A percentile compares a stretch with the other conserved stretches of the same genome.
These are phyloP conservation scores for Mycena albidolilacea DNA, from an alignment of 768 basidiomycete genomes.

Conservation along the genomic window DNA sequence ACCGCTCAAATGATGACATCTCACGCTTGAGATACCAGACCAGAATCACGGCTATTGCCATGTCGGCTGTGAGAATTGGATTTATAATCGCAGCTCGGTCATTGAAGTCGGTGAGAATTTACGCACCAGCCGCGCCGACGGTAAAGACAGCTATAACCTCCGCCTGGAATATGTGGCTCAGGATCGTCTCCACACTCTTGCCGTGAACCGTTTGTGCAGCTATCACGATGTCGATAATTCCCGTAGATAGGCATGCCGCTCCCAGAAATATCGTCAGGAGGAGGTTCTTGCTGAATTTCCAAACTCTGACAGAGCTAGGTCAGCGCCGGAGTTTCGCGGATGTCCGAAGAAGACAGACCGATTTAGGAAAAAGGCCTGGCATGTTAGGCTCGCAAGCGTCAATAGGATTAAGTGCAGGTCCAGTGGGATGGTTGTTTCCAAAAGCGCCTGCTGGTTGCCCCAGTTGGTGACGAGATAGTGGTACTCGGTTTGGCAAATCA, in stretches of 20 bases:
- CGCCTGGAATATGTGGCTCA: constrained; percentile 2
- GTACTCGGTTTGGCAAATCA: constrained; percentile 4
- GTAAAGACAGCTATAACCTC: constrained; percentile 7
- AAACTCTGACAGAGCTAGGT: constrained; percentile 1
- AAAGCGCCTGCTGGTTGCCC: not conserved
- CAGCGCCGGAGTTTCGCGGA: not conserved
- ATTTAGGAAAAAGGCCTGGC: not conserved
- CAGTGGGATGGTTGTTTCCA: not conserved
- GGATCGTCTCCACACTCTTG: not conserved
- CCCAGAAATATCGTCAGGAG: not conserved
- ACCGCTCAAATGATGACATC: constrained; percentile 4
- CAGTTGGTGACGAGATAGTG: constrained; percentile 7
- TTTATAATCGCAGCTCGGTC: not conserved
- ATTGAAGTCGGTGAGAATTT: not conserved
- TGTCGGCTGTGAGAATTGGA: constrained; percentile 11
- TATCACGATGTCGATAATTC: constrained; percentile 10
- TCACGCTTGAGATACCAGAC: constrained; percentile 10
- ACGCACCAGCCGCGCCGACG: constrained; percentile 1
- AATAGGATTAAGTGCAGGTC: not conserved
- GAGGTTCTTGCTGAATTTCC: constrained; percentile 7
- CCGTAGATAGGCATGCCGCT: constrained; percentile 5
- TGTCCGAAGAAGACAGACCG: not conserved
- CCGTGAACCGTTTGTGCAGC: not conserved
- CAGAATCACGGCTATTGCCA: constrained; percentile 2
- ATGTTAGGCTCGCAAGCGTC: not conserved